A percentile compares a stretch with the other conserved stretches of the same genome.
Evolutionary conservation across 2,329 filamentous ascomycete genomes (phyloP).

Genomic region (Zymoseptoria pseudotritici): DNA sequence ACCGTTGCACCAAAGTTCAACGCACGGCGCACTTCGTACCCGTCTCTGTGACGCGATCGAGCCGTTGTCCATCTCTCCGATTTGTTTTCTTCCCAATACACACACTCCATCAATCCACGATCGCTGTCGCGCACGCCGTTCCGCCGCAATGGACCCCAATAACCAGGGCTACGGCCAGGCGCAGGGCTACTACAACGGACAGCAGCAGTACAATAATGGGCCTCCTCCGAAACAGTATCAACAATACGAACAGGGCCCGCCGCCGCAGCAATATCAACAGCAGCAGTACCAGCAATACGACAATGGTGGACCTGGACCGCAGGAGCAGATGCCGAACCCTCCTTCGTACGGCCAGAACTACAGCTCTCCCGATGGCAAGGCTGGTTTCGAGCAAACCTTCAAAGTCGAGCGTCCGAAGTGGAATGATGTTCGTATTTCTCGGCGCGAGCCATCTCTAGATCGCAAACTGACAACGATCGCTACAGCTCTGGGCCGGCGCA

Average conservation of each 20-base stretch:
- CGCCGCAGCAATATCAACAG: conserved; percentile 11
- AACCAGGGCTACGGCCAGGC: conserved; percentile 8
- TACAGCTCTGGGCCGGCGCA: conserved; percentile 69
- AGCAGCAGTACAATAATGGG: conserved; percentile 1
- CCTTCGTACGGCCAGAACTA: conserved; percentile 35
- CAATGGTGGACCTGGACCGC: conserved; percentile 13
- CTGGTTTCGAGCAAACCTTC: conserved; percentile 71
- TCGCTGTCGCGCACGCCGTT: background rate
- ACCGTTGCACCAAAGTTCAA: background rate
- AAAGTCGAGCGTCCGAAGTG: conserved; percentile 76
- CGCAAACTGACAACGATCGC: conserved; percentile 1
- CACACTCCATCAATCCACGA: background rate
- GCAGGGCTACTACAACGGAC: conserved; percentile 14
- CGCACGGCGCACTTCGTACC: background rate
- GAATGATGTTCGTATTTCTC: conserved; percentile 51
- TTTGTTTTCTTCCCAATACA: background rate
- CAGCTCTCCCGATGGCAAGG: conserved; percentile 32
- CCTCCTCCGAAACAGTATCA: conserved; percentile 6
- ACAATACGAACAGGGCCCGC: conserved; percentile 11
- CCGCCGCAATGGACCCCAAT: background rate
- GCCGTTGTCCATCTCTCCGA: background rate
- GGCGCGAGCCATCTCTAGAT: background rate
- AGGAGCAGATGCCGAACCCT: conserved; percentile 23
- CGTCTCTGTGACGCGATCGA: background rate
- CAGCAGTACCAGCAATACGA: conserved; percentile 9